These are phyloP conservation scores for Pythium brachiatum DNA, from an alignment of 352 stramenopile genomes.

Conservation along the genomic window DNA sequence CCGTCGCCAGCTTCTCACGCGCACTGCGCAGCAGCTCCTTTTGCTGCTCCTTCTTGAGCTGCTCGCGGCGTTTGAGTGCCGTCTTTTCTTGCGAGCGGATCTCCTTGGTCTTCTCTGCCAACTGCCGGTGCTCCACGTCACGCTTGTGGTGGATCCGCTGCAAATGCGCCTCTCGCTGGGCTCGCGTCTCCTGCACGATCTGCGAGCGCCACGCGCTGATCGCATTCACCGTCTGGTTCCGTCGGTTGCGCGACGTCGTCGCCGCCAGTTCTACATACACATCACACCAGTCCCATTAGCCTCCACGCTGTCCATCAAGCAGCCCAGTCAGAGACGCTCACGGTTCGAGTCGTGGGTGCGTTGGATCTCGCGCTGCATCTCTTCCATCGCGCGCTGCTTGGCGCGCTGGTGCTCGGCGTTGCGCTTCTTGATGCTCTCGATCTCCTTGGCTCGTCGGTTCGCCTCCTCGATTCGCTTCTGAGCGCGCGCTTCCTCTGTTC, in stretches of 20 bases:
- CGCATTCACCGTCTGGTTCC: conserved; percentile 39
- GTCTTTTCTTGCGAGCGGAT: conserved; percentile 51
- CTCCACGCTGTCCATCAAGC: background rate
- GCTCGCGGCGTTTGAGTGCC: conserved; percentile 39
- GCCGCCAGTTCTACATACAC: conserved; percentile 25
- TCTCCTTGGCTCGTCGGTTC: conserved; percentile 55
- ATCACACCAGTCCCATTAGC: background rate
- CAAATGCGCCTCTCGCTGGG: conserved; percentile 41
- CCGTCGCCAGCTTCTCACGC: conserved; percentile 43
- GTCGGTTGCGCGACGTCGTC: conserved; percentile 36
- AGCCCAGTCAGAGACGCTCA: conserved; percentile 5
- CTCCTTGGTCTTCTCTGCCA: conserved; percentile 45
- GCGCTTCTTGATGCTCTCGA: conserved; percentile 55
- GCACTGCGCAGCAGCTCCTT: conserved; percentile 47
- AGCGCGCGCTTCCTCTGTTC: conserved; percentile 47
- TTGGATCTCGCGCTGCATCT: conserved; percentile 55
- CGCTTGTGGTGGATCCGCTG: conserved; percentile 43
- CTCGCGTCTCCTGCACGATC: conserved; percentile 49
- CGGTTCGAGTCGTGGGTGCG: conserved; percentile 53
- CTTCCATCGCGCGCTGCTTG: conserved; percentile 50
- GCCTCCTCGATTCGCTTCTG: conserved; percentile 71
- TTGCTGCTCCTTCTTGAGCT: conserved; percentile 46
- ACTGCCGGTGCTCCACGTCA: conserved; percentile 35
- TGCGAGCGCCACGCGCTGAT: conserved; percentile 45
- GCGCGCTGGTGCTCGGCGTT: conserved; percentile 48